A percentile compares a stretch with the other conserved stretches of the same genome.
Evolutionary conservation across 345 rosid genomes (phyloP).

Genomic region (Clausena lansium): DNA sequence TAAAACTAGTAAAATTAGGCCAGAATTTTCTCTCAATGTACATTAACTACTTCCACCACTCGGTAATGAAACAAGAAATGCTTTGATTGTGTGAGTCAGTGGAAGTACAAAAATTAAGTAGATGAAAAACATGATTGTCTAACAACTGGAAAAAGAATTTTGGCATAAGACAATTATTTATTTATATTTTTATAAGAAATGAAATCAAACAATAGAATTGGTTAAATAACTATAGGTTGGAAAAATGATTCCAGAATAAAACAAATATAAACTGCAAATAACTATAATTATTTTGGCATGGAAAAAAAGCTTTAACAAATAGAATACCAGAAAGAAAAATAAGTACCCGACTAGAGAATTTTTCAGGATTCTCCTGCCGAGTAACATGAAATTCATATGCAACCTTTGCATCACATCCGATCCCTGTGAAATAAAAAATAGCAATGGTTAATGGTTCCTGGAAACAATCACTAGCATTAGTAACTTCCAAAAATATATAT

Average conservation of each 20-base stretch:
- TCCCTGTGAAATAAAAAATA: conserved; percentile 43
- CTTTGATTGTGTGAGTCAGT: neutral
- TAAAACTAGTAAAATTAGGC: neutral
- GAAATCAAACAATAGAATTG: too few relatives aligned
- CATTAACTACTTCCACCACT: neutral
- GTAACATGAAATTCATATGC: conserved; percentile 78
- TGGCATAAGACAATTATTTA: neutral
- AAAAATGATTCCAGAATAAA: neutral
- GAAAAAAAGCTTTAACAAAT: neutral
- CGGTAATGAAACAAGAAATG: neutral
- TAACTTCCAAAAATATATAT: neutral
- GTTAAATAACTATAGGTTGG: neutral
- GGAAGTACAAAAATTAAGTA: neutral
- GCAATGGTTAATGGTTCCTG: conserved; percentile 17
- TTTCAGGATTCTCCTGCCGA: conserved; percentile 80
- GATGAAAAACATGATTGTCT: neutral
- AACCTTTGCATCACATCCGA: conserved; percentile 91
- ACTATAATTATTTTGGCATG: neutral
- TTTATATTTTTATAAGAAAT: neutral
- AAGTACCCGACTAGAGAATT: conserved; percentile 74
- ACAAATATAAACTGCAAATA: neutral
- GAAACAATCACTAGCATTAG: conserved; percentile 3
- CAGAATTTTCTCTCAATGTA: neutral
- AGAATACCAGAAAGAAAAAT: neutral
- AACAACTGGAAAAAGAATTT: neutral